A percentile compares a stretch with the other conserved stretches of the same genome.
Evolutionary conservation across 805 yeast species (phyloP).

Genomic region (Ogataea paraovalis): DNA sequence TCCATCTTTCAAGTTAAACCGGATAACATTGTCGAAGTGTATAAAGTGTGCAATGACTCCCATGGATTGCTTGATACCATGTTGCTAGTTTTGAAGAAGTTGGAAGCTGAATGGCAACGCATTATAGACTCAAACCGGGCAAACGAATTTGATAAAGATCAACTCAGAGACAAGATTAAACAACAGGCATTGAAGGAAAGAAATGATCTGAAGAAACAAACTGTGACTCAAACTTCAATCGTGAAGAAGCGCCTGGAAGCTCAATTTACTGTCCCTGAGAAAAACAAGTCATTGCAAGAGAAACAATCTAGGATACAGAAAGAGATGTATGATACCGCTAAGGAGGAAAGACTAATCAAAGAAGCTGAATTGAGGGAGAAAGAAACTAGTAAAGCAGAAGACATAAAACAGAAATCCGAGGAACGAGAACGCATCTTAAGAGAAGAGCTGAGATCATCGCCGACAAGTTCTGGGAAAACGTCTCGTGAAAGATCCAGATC

Average conservation of each 20-base stretch:
- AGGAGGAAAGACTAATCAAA: slow-evolving; percentile 19
- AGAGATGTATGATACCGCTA: slow-evolving; percentile 22
- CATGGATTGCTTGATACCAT: slow-evolving; percentile 28
- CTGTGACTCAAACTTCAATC: slow-evolving; percentile 6
- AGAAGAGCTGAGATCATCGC: slow-evolving; percentile 13
- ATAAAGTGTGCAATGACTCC: slow-evolving; percentile 41
- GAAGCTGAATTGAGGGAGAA: slow-evolving; percentile 20
- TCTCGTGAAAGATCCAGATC: slow-evolving; percentile 13
- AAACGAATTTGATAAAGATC: slow-evolving; percentile 37
- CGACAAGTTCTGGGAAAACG: slow-evolving; percentile 11
- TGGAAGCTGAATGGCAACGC: slow-evolving; percentile 37
- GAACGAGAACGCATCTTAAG: slow-evolving; percentile 21
- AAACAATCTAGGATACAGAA: slow-evolving; percentile 23
- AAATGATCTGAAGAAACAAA: slow-evolving; percentile 12
- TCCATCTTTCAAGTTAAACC: slow-evolving; percentile 33
- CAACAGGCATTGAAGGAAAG: slow-evolving; percentile 21
- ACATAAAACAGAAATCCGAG: slow-evolving; percentile 14
- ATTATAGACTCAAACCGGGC: slow-evolving; percentile 33
- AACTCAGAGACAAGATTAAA: slow-evolving; percentile 22
- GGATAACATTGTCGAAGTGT: slow-evolving; percentile 37
- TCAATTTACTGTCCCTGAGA: slow-evolving; percentile 23
- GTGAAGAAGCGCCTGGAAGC: slow-evolving; percentile 19
- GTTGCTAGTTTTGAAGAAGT: slow-evolving; percentile 32
- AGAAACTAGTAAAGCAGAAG: slow-evolving; percentile 12
- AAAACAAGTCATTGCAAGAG: slow-evolving; percentile 22